Percentiles rank a stretch among this genome's conserved stretches.
Evolutionary conservation across 108 stramenopile genomes (phyloP).

Genomic region (Cylindrotheca fusiformis): DNA sequence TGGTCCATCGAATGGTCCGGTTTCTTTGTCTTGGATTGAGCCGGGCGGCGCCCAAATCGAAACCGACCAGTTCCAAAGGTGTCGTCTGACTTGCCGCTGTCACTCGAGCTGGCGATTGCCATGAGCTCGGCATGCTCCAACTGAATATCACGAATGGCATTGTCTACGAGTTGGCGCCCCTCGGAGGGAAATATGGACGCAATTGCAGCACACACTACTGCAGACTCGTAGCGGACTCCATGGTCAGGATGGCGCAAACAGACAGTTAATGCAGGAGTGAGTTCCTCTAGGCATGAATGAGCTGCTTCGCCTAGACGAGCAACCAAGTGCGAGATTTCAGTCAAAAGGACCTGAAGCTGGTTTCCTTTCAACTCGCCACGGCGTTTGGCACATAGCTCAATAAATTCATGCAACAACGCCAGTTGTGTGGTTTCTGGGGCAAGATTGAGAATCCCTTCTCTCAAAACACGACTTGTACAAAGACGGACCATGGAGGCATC

Average conservation of each 20-base stretch:
- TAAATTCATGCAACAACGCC: conserved; percentile 58
- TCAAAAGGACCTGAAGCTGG: conserved; percentile 75
- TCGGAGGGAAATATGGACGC: conserved; percentile 53
- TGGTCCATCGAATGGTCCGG: conserved; percentile 32
- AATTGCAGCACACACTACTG: conserved; percentile 62
- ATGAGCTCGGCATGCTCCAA: conserved; percentile 54
- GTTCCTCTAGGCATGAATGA: conserved; percentile 62
- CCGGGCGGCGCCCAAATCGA: conserved; percentile 16
- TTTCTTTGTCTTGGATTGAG: conserved; percentile 15
- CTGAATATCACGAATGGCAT: conserved; percentile 39
- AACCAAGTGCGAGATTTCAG: conserved; percentile 80
- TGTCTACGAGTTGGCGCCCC: conserved; percentile 48
- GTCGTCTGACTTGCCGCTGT: conserved; percentile 1
- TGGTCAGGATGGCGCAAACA: conserved; percentile 68
- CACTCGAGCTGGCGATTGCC: conserved; percentile 9
- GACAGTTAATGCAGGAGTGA: conserved; percentile 46
- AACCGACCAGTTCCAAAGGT: neutral
- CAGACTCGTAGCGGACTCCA: conserved; percentile 83
- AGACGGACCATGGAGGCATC: conserved; percentile 69
- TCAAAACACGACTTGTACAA: conserved; percentile 54
- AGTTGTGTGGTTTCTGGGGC: conserved; percentile 71
- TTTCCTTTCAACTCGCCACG: conserved; percentile 35
- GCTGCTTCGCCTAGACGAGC: conserved; percentile 69
- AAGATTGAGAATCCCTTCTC: conserved; percentile 69
- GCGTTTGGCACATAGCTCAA: conserved; percentile 37